phyloP scores from a whole-genome alignment of 108 stramenopile genomes.

The Nannochloropsis gaditana region DNA sequence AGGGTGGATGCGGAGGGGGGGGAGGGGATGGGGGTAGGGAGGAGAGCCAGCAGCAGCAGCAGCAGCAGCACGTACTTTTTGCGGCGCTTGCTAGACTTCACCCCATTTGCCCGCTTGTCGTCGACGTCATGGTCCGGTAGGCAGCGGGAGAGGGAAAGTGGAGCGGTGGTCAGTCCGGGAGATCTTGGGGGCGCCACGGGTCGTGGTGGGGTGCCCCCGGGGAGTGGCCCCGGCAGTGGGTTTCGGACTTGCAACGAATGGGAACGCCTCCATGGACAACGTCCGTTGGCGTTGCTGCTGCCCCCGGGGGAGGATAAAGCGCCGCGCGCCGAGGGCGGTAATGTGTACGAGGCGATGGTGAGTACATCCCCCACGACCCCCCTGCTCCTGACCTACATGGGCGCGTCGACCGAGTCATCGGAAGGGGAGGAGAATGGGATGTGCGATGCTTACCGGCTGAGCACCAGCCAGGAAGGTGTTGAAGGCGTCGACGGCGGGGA shows the following conservation, averaged over 20 bases:
- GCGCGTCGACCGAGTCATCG: background rate
- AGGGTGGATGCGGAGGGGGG: constrained; percentile 5
- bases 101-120: background rate
- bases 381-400: background rate
- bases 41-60: background rate
- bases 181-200: background rate
- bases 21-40: background rate
- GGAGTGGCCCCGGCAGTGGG: constrained; percentile 19
- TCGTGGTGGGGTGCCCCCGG: background rate
- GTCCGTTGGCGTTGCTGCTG: background rate
- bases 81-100: background rate
- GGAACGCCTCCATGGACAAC: background rate
- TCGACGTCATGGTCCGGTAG: background rate
- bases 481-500: background rate
- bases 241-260: background rate
- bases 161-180: background rate
- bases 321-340: background rate
- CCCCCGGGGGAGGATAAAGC: background rate
- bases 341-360: background rate
- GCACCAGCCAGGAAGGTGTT: background rate
- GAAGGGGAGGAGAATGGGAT: background rate
- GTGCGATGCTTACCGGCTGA: background rate
- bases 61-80: background rate
- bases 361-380: background rate
- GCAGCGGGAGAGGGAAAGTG: background rate